Conservation (phyloP, 352 stramenopile genomes). For the Pilasporangium apinafurcum region DNA sequence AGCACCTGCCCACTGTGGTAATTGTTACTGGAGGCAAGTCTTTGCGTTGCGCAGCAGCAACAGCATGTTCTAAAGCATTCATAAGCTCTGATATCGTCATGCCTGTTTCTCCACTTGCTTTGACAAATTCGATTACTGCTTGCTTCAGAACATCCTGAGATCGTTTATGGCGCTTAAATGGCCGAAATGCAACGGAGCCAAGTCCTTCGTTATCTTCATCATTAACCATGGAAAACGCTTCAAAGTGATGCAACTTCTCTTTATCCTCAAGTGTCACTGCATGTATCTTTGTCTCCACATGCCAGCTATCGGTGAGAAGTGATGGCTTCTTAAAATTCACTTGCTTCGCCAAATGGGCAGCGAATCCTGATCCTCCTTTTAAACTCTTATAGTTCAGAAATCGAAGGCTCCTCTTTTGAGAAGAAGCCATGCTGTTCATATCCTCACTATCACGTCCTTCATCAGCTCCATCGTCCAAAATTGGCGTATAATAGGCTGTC, state of each 20-base stretch:
- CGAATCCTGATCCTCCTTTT: conserved; percentile 56
- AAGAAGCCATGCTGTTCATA: conserved; percentile 1
- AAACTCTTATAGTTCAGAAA: conserved; percentile 62
- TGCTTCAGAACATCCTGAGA: conserved; percentile 12
- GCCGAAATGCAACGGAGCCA: conserved; percentile 8
- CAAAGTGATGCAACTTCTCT: conserved; percentile 17
- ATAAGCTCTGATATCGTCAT: conserved; percentile 24
- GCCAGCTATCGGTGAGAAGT: conserved; percentile 63
- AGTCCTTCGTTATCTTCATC: conserved; percentile 12
- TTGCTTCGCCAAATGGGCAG: conserved; percentile 63
- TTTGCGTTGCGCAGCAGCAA: neutral
- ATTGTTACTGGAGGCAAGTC: conserved; percentile 6
- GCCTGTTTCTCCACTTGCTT: conserved; percentile 35
- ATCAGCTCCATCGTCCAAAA: conserved; percentile 5
- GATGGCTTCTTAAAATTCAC: conserved; percentile 50
- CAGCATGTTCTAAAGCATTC: conserved; percentile 3
- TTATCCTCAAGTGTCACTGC: conserved; percentile 34
- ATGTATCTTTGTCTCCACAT: conserved; percentile 60
- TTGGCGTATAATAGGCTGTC: conserved; percentile 21
- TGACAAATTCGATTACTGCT: conserved; percentile 18
- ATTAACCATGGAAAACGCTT: conserved; percentile 46
- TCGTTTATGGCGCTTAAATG: conserved; percentile 15
- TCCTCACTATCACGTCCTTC: conserved; percentile 8
- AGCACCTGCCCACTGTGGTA: conserved; percentile 13
- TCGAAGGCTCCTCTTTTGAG: conserved; percentile 21